These are phyloP conservation scores for Alternaria postmessia DNA, from an alignment of 2,329 filamentous ascomycete species.

Conservation along the genomic window DNA sequence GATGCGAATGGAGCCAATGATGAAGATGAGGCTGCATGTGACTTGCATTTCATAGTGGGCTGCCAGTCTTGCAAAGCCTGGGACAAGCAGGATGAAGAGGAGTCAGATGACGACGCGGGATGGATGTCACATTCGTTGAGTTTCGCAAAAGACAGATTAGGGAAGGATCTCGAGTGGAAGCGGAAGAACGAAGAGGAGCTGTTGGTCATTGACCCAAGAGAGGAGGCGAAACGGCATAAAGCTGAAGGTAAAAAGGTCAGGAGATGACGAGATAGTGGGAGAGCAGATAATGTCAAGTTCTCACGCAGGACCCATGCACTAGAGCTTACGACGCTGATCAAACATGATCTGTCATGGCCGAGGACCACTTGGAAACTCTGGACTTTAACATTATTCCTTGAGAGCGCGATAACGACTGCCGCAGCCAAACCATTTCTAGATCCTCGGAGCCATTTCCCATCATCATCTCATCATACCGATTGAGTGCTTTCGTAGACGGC, in stretches of 20 bases:
- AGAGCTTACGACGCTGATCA: background rate
- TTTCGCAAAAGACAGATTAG: constrained; percentile 88
- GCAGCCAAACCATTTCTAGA: background rate
- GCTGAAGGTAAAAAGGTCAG: constrained; percentile 61
- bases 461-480: background rate
- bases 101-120: constrained; percentile 65
- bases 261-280: constrained; percentile 38
- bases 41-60: constrained; percentile 93
- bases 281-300: constrained; percentile 30
- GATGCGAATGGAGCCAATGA: constrained; percentile 23
- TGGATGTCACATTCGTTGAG: constrained; percentile 89
- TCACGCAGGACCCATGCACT: background rate
- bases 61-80: constrained; percentile 91
- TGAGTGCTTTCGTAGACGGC: background rate
- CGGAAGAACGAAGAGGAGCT: constrained; percentile 90
- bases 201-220: constrained; percentile 90
- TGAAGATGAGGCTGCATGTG: constrained; percentile 69
- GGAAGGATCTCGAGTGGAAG: constrained; percentile 90
- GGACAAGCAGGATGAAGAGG: constrained; percentile 74
- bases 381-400: background rate
- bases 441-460: too few species aligned
- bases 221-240: constrained; percentile 77
- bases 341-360: background rate
- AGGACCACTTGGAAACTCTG: background rate
- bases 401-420: background rate